Evolutionary conservation across 768 basidiomycete genomes (phyloP), one percentile per base, ranked within the genome.

Genomic region (Tylopilus balloui): DNA sequence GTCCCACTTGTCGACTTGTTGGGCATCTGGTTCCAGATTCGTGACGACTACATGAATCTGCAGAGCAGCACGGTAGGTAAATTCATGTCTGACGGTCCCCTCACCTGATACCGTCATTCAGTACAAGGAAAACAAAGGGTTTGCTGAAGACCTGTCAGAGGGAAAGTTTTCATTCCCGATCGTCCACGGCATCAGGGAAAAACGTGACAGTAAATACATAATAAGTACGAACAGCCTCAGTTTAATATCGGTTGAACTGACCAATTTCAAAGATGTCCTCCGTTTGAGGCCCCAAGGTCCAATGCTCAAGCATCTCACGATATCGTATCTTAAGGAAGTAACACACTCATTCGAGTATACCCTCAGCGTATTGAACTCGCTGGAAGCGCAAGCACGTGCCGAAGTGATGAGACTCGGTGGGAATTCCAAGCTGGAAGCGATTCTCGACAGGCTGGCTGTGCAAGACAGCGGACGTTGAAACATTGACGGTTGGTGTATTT

Each of bases 131-230:
- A 88, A 86, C 64, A 90, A 90, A 63, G 88, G 88, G 3, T 95
- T 90, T 65, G 89, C 88, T 0, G 94, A 98, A 68, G 95, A 98
- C 63, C 73, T 98, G 13, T 86, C 90, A 0, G 95, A 97, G 70
- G 95, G 95, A 7, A 98, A 98, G 67, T 98, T 98, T 73, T 94
- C 91, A 4, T 98, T 98, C 70, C 94, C 93, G 0, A 77, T 97
- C 27, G 84, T 98, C 1, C 95, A 97, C 65, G 84, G 88, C 17
- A 84, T 97, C 40, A 83, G 87, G 25, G 79, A 88, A 7, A 82
- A 92, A 62, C 75, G 72, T 11, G 77, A 83, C 1, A 92, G 91
- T 67, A 77, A 82, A 28, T 86, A 86, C 66, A 77, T 98, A 28
- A 74, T 96, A 46, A 94, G 93, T 94, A 57, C 53, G 86, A 72